Evolutionary conservation across 441 rosid species (phyloP).

Genomic region (Pelargonium cotyledonis): DNA sequence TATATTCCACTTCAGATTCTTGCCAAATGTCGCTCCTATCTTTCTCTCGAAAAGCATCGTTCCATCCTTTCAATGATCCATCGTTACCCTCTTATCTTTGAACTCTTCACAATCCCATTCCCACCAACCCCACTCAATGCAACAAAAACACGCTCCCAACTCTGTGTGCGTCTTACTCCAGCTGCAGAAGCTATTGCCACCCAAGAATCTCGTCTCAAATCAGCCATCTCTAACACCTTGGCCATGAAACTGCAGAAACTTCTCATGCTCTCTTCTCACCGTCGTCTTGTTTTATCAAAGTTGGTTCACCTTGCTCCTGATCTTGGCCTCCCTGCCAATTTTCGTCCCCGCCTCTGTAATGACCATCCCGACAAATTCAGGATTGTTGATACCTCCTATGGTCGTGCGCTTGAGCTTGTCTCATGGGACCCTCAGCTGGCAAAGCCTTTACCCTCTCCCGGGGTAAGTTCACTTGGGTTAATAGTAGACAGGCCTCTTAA

Average conservation of each 20-base stretch:
- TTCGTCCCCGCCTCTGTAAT: slow-evolving; percentile 76
- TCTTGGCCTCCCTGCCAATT: slow-evolving; percentile 81
- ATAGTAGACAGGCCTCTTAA: slow-evolving; percentile 80
- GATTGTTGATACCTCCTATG: slow-evolving; percentile 69
- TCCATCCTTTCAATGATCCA: slow-evolving; percentile 59
- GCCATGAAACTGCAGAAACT: slow-evolving; percentile 79
- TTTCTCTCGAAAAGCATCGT: slow-evolving; percentile 44
- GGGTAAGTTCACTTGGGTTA: slow-evolving; percentile 29
- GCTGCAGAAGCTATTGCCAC: slow-evolving; percentile 55
- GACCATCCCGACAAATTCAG: slow-evolving; percentile 64
- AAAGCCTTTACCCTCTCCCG: slow-evolving; percentile 33
- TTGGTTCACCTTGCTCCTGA: slow-evolving; percentile 78
- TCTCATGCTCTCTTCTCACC: slow-evolving; percentile 76
- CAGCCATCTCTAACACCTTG: slow-evolving; percentile 47
- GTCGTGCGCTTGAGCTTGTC: slow-evolving; percentile 79
- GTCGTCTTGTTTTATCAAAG: slow-evolving; percentile 60
- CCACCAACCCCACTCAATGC: slow-evolving; percentile 68
- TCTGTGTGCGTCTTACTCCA: slow-evolving; percentile 69
- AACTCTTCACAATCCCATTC: slow-evolving; percentile 53
- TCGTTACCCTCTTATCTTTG: slow-evolving; percentile 69
- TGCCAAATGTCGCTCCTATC: slow-evolving; percentile 66
- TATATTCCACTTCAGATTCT: slow-evolving; percentile 64
- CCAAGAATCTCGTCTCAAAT: slow-evolving; percentile 44
- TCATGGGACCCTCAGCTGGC: slow-evolving; percentile 63
- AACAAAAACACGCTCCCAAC: slow-evolving; percentile 47